Conservation (phyloP, 1,284 basidiomycete genomes). For the Ganoderma lucidum region DNA sequence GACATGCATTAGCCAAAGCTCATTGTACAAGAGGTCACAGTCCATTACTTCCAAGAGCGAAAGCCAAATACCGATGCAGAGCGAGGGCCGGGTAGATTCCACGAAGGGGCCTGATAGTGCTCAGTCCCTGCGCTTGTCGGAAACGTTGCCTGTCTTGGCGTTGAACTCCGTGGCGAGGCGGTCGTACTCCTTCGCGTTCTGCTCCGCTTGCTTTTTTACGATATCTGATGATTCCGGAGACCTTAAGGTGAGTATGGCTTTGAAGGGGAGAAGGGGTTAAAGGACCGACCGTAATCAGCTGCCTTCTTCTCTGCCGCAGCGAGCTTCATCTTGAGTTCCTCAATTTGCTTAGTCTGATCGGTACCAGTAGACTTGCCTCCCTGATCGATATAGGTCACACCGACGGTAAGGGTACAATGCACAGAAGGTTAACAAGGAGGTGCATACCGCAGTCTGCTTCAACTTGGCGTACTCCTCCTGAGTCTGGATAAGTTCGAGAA, state of each 20-base stretch:
- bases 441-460: constrained; percentile 66
- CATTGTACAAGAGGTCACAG: neutral
- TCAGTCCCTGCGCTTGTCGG: constrained; percentile 57
- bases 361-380: constrained; percentile 34
- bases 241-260: neutral
- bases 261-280: neutral
- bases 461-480: constrained; percentile 89
- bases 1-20: neutral
- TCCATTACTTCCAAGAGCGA: neutral
- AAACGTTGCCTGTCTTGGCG: constrained; percentile 64
- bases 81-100: neutral
- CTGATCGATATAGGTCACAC: constrained; percentile 13
- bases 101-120: neutral
- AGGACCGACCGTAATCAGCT: constrained; percentile 73
- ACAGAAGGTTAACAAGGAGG: constrained; percentile 23
- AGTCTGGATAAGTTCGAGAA: constrained; percentile 89
- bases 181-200: constrained; percentile 84
- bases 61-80: neutral
- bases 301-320: constrained; percentile 56
- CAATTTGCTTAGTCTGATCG: constrained; percentile 68
- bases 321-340: constrained; percentile 69
- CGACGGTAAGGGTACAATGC: neutral
- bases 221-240: constrained; percentile 55
- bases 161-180: constrained; percentile 83
- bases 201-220: constrained; percentile 84